Base-by-base conservation (phyloP, 192 early-diverging fungal species). In the Gamsiella multidivaricata region DNA sequence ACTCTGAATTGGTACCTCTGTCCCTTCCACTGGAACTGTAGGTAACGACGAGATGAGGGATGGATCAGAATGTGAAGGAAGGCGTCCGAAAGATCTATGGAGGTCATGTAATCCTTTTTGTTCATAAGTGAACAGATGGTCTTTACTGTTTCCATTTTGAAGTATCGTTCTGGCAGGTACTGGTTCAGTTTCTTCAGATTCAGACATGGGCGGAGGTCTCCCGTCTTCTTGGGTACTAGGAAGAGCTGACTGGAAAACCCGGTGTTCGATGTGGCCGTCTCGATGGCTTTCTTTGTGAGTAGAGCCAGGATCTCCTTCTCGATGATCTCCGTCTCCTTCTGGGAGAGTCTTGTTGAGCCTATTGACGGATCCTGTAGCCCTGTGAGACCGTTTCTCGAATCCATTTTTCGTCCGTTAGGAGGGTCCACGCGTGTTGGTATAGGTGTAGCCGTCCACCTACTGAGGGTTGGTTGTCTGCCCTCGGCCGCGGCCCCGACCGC, bases 51-150 rank as follows among this genome's bases (percentile, higher is more conserved):
- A 10, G 54, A 70, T 23, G 67, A 42, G 17, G 68, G 28, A 45
- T 69, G 58, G 2, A 83, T 51, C 5, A 74, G 70, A 0, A 83
- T 31, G 32, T 83, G 75, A 22, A 79, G 56, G 26, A 84, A 78
- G 6, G 79, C 72, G 36, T 83, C 79, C 39, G 68, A 46, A 0
- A 84, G 43, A 54, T 84, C 79, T 23, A 81, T 61, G 3, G 54
- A 66, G 0, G 65, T 79, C 20, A 84, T 23, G 39, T 53, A 78
- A 54, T 69, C 63, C 14, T 73, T 37, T 20, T 43, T 58, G 14
- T 61, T 33, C 18, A 69, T 20, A 50, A 69, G 52, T 31, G 47
- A 29, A 22, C 56, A 69, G 41, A 61, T 58, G 39, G 50, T 54
- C 39, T 61, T 46, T 3, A 69, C 34, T 33, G 62, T 63, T 45